A percentile compares a stretch with the other conserved stretches of the same genome.
phyloP scores from a whole-genome alignment of 73 alveolate species.

The Paramecium caudatum region DNA sequence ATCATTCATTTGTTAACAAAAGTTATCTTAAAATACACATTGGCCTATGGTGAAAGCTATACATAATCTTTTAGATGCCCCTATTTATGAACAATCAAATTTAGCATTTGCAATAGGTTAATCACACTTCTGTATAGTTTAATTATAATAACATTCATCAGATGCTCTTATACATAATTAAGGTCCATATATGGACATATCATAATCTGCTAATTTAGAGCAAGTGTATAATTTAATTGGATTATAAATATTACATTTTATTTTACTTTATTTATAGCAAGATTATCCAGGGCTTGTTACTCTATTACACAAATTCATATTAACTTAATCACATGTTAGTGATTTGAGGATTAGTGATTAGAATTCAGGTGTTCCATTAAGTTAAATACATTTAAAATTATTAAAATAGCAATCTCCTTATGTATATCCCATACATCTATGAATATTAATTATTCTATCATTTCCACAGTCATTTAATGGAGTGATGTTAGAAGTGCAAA shows the following conservation, averaged over 20 bases:
- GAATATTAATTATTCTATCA: neutral
- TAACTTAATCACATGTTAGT: neutral
- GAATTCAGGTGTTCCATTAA: neutral
- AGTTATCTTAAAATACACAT: neutral
- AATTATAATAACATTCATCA: slow-evolving; percentile 29
- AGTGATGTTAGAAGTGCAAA: neutral
- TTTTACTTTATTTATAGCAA: neutral
- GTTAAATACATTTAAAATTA: neutral
- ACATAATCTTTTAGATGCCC: slow-evolving; percentile 14
- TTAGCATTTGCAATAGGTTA: neutral
- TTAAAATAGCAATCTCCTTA: neutral
- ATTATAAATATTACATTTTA: neutral
- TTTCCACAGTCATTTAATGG: neutral
- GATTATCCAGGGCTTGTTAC: neutral
- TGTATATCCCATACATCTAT: slow-evolving; percentile 13
- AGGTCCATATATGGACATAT: neutral
- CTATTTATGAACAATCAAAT: slow-evolving; percentile 2
- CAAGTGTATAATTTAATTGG: neutral
- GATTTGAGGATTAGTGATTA: neutral
- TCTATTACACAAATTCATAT: neutral
- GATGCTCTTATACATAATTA: neutral
- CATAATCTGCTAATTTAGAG: neutral
- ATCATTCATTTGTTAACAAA: neutral
- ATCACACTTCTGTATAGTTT: neutral
- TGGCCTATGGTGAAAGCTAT: neutral